phyloP scores from a whole-genome alignment of 495 filamentous ascomycete genomes.

The Amphirosellinia nigrospora region DNA sequence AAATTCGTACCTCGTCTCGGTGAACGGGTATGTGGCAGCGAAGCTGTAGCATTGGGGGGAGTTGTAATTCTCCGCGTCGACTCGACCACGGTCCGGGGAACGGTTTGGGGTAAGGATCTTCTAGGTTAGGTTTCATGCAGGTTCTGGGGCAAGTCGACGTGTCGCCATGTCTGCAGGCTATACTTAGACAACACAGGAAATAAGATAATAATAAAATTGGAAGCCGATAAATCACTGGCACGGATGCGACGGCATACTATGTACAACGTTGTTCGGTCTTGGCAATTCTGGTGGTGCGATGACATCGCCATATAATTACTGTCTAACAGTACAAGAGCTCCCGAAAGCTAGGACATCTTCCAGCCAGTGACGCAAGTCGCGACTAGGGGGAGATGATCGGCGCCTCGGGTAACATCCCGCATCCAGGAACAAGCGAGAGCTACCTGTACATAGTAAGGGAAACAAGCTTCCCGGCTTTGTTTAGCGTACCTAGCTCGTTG shows the following conservation, averaged over 20 bases:
- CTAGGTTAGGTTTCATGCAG: neutral
- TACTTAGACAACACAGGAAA: neutral
- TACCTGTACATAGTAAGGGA: neutral
- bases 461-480: neutral
- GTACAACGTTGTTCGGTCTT: neutral
- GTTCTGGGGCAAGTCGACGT: neutral
- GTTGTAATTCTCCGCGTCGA: slow-evolving; percentile 22
- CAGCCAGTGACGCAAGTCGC: neutral
- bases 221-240: neutral
- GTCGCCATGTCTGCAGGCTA: neutral
- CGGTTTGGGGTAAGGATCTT: slow-evolving; percentile 14
- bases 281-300: too few relatives aligned
- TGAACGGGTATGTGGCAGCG: slow-evolving; percentile 13
- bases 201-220: too few relatives aligned
- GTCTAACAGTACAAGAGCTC: too few relatives aligned
- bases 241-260: neutral
- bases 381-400: neutral
- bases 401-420: slow-evolving; percentile 1
- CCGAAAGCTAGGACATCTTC: neutral
- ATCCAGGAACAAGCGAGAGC: slow-evolving; percentile 18
- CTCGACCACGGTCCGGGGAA: neutral
- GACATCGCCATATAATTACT: too few relatives aligned
- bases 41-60: slow-evolving; percentile 9
- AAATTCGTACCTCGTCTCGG: slow-evolving; percentile 7
- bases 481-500: slow-evolving; percentile 7